Base-by-base conservation (phyloP, 2,329 filamentous ascomycete species). In the Pseudogymnoascus sp. region DNA sequence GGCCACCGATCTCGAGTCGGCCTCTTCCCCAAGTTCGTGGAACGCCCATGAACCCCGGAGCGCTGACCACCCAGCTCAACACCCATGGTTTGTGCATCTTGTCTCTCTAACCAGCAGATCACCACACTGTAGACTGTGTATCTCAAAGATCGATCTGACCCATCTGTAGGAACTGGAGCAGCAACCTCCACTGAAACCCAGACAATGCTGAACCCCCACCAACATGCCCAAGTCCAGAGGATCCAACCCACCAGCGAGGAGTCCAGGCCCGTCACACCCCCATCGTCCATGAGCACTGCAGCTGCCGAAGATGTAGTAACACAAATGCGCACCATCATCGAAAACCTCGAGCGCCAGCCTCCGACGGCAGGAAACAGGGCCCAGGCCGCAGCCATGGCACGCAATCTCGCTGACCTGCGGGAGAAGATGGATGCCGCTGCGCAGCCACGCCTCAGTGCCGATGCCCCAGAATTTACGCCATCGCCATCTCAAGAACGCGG, bases 21-120 rank as follows among this genome's bases (percentile, higher is more conserved):
- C 47, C 47, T 53, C 47, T 53, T 35, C 47, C 47, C 33, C 47
- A 53, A 53, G 47, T 53, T 33, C 47, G 47, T 2, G 47, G 47
- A 28, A 53, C 47, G 15, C 47, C 47, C 47, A 33, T 53, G 28
- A 53, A 53, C 47, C 47, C 47, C 5, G 47, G 28, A 2, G 47
- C 47, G 15, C 47, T 53, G 28, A 35, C 28, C 28, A 33, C 47
- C 33, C 47, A 53, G 28, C 47, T 53, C 47, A 53, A 33, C 18
- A 35, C 11, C 11, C n/a, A 35, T 14, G 47, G 47, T 53, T 14
- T 20, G 47, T 53, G 9, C 47, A 35, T 35, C 28, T 33, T 33
- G 33, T 35, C 28, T 15, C 47, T 35, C 9, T 9, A 53, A 12
- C n/a, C n/a, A 53, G 43, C n/a, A 53, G 1, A 30, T 30, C 28